Evolutionary conservation across 2,329 filamentous ascomycete species (phyloP), one percentile per base, ranked within the genome.

Genomic region (Xylariaceae sp.): DNA sequence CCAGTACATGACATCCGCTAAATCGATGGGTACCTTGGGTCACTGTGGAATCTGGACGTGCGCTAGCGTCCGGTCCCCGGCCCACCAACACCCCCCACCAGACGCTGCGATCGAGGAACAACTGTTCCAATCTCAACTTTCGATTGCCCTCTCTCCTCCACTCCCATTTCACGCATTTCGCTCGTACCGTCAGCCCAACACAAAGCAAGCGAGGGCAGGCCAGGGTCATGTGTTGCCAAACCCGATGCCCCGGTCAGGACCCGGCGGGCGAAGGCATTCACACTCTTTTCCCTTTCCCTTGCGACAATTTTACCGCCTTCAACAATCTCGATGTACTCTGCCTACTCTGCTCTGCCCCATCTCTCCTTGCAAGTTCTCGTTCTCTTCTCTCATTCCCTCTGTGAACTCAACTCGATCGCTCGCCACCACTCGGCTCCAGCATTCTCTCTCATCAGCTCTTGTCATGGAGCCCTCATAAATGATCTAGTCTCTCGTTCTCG

Each of bases 41-140:
- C 23, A 30, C 23, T 30, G 23, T 30, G 23, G 23, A 4, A 30
- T 30, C 23, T 30, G 23, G 23, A 30, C 23, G 23, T 30, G 23
- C 23, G 23, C 37, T 42, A 64, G 59, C 61, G 61, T 60, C 51
- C 56, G 55, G 66, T 23, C 23, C 59, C 59, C 66, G 66, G 67
- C 66, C 65, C 55, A 57, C 49, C 64, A 50, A 51, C 44, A 51
- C 39, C 47, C 55, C 52, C 62, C 59, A 63, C 57, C 35, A 17
- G 48, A n/a, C 56, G 53, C 55, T 37, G 60, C 44, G 65, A 68
- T 68, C 66, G 65, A 62, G 60, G 56, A 42, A 57, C 55, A 51
- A 59, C 56, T 64, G 59, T 45, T 47, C 42, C 50, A 54, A 64
- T 64, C 58, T 61, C 50, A 49, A 53, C 50, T 53, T 59, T 50